Evolutionary conservation across 208 protist species (phyloP).

Genomic region (Phytomonas sp.): DNA sequence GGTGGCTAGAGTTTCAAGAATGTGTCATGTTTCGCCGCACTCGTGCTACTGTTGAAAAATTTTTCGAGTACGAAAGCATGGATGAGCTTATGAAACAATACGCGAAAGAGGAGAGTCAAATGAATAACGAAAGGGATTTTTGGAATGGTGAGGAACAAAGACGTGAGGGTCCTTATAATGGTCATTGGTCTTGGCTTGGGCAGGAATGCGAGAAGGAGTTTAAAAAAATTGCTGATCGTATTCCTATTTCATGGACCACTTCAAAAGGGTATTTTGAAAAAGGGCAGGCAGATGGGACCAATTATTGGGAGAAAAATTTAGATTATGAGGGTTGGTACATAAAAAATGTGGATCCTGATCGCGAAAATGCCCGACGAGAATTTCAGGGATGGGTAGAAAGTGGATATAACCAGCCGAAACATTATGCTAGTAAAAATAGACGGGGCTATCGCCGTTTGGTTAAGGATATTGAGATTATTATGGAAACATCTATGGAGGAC

Average conservation of each 20-base stretch:
- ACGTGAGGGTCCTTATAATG: conserved; percentile 75
- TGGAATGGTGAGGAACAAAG: conserved; percentile 85
- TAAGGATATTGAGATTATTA: conserved; percentile 83
- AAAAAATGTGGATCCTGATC: conserved; percentile 86
- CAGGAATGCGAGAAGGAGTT: conserved; percentile 78
- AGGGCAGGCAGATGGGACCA: conserved; percentile 74
- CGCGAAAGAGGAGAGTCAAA: conserved; percentile 66
- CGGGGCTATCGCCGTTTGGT: conserved; percentile 85
- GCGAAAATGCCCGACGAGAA: conserved; percentile 64
- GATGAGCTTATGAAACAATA: conserved; percentile 64
- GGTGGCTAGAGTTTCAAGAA: conserved; percentile 87
- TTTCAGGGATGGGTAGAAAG: conserved; percentile 82
- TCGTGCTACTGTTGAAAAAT: conserved; percentile 75
- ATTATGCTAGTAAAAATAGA: conserved; percentile 86
- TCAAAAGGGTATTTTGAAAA: conserved; percentile 86
- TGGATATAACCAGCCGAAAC: conserved; percentile 85
- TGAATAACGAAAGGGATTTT: conserved; percentile 67
- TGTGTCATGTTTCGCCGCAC: conserved; percentile 63
- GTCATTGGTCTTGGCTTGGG: conserved; percentile 84
- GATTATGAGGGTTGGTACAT: conserved; percentile 90
- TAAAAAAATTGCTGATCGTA: conserved; percentile 62
- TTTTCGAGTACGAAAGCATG: conserved; percentile 68
- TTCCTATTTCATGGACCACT: conserved; percentile 74
- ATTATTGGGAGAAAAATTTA: conserved; percentile 88
- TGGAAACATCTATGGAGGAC: conserved; percentile 87